A percentile compares a stretch with the other conserved stretches of the same genome.
These are phyloP conservation scores for Populus hybrid DNA, from an alignment of 441 rosid species.

Conservation along the genomic window DNA sequence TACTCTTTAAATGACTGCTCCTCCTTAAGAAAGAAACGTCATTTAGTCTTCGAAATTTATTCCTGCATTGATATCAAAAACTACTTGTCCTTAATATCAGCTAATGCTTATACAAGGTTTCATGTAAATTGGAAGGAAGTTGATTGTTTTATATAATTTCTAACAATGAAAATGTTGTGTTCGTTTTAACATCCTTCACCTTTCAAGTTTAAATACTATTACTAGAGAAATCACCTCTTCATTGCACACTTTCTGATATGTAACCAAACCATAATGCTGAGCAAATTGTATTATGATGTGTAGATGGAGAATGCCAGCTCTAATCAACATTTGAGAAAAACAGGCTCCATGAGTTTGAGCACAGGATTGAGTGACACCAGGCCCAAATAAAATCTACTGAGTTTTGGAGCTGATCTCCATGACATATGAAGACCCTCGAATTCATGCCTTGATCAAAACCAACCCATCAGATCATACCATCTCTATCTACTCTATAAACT, in stretches of 20 bases:
- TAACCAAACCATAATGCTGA: neutral
- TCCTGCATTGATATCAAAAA: slow-evolving; percentile 30
- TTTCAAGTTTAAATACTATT: neutral
- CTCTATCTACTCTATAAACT: no score
- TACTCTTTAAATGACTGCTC: slow-evolving; percentile 39
- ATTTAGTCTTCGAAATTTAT: slow-evolving; percentile 36
- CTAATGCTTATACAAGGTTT: neutral
- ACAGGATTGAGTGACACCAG: no score
- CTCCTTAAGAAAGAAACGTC: slow-evolving; percentile 29
- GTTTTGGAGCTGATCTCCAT: no score
- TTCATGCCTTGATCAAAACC: no score
- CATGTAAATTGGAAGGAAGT: neutral
- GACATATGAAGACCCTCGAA: no score
- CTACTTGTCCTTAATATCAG: slow-evolving; percentile 3
- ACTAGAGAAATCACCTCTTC: neutral
- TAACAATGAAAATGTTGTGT: neutral
- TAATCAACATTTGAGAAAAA: neutral
- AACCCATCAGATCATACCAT: no score
- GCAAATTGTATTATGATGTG: neutral
- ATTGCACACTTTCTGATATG: neutral
- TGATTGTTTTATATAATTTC: neutral
- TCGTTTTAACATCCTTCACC: neutral
- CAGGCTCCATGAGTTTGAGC: neutral
- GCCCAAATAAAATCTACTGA: no score
- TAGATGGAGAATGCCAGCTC: neutral